phyloP scores from a whole-genome alignment of 306 rosid genomes.

The Ceratonia siliqua region DNA sequence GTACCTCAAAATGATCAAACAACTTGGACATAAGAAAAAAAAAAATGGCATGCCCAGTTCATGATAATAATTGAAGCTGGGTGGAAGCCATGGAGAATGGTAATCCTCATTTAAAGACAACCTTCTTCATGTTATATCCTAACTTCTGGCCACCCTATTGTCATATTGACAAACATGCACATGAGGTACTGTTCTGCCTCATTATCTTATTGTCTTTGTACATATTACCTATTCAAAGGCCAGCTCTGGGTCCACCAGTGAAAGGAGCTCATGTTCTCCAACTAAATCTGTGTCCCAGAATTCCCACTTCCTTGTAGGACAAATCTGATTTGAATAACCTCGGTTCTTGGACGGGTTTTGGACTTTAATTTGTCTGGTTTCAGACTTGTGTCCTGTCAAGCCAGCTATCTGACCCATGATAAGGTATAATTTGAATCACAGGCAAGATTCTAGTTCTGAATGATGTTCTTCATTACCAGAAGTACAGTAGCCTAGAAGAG shows the following conservation, averaged over 20 bases:
- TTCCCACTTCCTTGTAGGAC: slow-evolving; percentile 7
- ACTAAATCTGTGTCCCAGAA: neutral
- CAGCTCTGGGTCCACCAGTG: slow-evolving; percentile 20
- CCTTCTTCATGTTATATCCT: neutral
- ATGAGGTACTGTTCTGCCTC: neutral
- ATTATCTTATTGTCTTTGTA: neutral
- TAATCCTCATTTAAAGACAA: slow-evolving; percentile 18
- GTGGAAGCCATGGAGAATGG: no score
- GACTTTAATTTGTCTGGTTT: no score
- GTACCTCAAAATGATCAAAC: slow-evolving; percentile 8
- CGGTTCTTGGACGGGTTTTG: no score
- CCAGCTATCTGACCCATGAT: no score
- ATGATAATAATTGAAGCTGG: slow-evolving; percentile 10
- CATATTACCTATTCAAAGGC: neutral
- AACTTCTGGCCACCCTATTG: neutral
- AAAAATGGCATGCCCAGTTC: slow-evolving; percentile 16
- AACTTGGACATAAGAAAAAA: slow-evolving; percentile 6
- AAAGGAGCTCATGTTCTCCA: slow-evolving; percentile 5
- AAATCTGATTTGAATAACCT: no score
- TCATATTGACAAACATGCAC: neutral
- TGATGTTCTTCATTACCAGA: neutral
- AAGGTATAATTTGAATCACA: slow-evolving; percentile 28
- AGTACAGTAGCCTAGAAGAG: slow-evolving; percentile 46
- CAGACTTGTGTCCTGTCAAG: no score
- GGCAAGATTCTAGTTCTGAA: slow-evolving; percentile 9